Evolutionary conservation across 345 rosid species (phyloP), one percentile per base, ranked within the genome.

Genomic region (Garcia nutans): DNA sequence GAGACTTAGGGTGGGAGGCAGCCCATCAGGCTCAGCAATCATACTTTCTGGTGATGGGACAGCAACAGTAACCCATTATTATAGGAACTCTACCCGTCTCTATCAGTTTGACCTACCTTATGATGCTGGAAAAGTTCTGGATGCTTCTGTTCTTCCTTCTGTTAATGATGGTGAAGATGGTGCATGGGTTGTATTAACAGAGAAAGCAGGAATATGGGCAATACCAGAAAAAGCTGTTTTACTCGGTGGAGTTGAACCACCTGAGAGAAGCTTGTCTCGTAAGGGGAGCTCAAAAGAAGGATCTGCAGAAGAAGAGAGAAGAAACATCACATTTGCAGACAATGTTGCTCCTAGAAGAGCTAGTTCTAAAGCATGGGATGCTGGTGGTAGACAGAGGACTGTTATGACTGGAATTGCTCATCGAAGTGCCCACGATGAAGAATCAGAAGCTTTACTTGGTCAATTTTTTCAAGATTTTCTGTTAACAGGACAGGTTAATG

Each of bases 161-260:
- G 70, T 87, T 72, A 94, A 89, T 80, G 94, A 88, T 49, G 84
- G 82, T 76, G 97, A 87, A 79, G 90, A 86, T 82, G 96, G 99
- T 81, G 89, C 96, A 28, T 95, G 99, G 99, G 86, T 90, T 86
- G 89, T 93, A 73, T 78, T 95, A 59, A 93, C 99, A 47, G 96
- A 93, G 87, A 93, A 89, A 85, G 97, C 97, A 10, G 97, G 99
- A 81, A 87, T 95, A 76, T 95, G 99, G 99, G 97, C 94, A 70
- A 95, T 95, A 85, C 97, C 99, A 56, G 97, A 93, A 83, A 91
- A 90, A 78, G 93, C 94, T 73, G 83, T 95, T 62, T 80, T 87
- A 66, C 87, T 90, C 72, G 97, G 99, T 76, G 99, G 97, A 76
- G 96, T 95, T 71, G 96, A 91, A 81, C 97, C 97, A 44, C 97